Base-by-base conservation (phyloP, 73 alveolate species). In the Breviolum minutum region DNA sequence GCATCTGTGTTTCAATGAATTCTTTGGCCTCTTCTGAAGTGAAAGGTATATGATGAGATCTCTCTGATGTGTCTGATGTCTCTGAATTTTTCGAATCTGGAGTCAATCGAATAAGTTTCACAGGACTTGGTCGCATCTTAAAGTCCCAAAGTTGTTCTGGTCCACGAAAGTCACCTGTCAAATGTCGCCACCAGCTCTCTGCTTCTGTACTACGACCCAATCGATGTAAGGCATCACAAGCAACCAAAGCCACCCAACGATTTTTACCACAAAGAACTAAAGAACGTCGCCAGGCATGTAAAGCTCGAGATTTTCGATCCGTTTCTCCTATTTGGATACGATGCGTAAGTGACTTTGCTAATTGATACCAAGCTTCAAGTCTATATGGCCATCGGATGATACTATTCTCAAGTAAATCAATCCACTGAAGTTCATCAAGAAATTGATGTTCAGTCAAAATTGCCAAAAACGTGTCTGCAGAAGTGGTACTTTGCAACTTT, bases 281-380 rank as follows among this genome's bases (percentile, higher is more conserved):
- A 54, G 60, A 6, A 9, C 91, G 91, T 9, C 91, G 91, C 91
- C 91, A 82, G 74, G 74, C 74, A 24, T 82, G 91, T 22, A 60
- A 29, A 7, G 88, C 32, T 32, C 40, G 27, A 17, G 89, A 12
- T 7, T 12, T 7, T 40, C 54, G 54, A 40, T 40, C 54, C 54
- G 54, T 40, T 40, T 40, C 54, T 40, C 54, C 54, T 40, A 3
- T 40, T 40, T 40, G 54, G 3, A 40, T 40, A 40, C 54, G 54
- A 40, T 40, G 54, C 3, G 54, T 40, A 3, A 40, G 54, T 54
- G 63, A 29, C 69, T 10, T 11, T 70, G 89, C 89, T 29, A 80
- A 20, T 8, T 30, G 68, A 68, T 40, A 19, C 89, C 89, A 80
- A 13, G 32, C 27, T 48, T 80, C 89, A 24, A 80, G 30, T 7